Evolutionary conservation across 164 flowering plant species (phyloP).

Genomic region (Platanus orientalis): DNA sequence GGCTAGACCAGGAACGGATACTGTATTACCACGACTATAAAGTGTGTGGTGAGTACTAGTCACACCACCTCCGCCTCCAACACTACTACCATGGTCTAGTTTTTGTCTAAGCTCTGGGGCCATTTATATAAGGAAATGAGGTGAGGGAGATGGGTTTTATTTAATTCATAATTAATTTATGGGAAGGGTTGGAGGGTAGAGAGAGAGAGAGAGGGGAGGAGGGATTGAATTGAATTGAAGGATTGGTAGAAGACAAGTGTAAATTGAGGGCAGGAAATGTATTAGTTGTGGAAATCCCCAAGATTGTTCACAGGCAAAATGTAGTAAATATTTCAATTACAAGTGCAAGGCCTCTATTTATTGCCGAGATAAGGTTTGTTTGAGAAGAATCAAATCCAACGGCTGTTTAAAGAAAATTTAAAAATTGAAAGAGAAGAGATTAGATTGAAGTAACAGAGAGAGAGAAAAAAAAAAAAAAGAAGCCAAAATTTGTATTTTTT

Average conservation of each 20-base stretch:
- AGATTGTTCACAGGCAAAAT: conserved; percentile 34
- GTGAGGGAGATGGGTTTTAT: conserved; percentile 33
- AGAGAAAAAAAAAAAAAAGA: too few species aligned
- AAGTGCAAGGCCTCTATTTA: conserved; percentile 46
- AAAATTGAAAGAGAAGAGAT: background rate
- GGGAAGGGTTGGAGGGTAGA: conserved; percentile 23
- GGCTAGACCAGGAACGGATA: conserved; percentile 2
- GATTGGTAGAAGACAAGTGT: conserved; percentile 50
- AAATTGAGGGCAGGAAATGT: conserved; percentile 58
- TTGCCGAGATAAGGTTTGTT: conserved; percentile 40
- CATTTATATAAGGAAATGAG: conserved; percentile 38
- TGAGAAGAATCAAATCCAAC: conserved; percentile 12
- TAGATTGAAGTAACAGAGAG: background rate
- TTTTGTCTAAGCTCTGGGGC: conserved; percentile 25
- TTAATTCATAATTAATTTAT: conserved; percentile 53
- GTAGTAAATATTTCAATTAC: conserved; percentile 58
- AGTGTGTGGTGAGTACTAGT: background rate
- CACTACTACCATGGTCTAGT: conserved; percentile 8
- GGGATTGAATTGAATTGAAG: conserved; percentile 50
- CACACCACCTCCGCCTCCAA: background rate
- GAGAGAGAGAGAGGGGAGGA: conserved; percentile 16
- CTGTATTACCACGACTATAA: background rate
- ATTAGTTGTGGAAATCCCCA: conserved; percentile 61
- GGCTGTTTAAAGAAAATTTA: background rate
- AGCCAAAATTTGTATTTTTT: background rate